phyloP scores from a whole-genome alignment of 2,329 filamentous ascomycete species.

The Trichoderma lentiforme region DNA sequence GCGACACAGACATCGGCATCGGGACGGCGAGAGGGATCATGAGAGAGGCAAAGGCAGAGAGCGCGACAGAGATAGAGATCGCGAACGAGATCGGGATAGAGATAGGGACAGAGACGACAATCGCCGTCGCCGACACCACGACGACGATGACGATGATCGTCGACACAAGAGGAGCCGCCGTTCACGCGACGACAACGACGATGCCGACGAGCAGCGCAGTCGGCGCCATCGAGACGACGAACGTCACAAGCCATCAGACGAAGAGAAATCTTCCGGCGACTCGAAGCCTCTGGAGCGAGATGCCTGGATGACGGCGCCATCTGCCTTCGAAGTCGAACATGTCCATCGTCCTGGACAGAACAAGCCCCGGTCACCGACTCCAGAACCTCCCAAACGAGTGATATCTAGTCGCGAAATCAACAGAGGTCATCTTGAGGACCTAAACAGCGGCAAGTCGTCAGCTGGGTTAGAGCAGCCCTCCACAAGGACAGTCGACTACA shows the following conservation, averaged over 20 bases:
- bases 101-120: slow-evolving; percentile 31
- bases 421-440: slow-evolving; percentile 52
- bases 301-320: slow-evolving; percentile 91
- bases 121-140: slow-evolving; percentile 34
- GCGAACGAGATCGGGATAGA: slow-evolving; percentile 25
- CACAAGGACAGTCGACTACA: slow-evolving; percentile 65
- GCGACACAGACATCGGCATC: slow-evolving; percentile 25
- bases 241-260: slow-evolving; percentile 44
- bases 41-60: slow-evolving; percentile 1
- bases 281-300: slow-evolving; percentile 61
- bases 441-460: slow-evolving; percentile 50
- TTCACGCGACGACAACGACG: slow-evolving; percentile 48
- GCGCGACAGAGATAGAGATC: slow-evolving; percentile 30
- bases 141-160: slow-evolving; percentile 47
- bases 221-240: slow-evolving; percentile 26
- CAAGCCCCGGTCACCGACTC: slow-evolving; percentile 51
- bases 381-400: slow-evolving; percentile 56
- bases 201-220: slow-evolving; percentile 37
- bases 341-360: slow-evolving; percentile 55
- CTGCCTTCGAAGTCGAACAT: slow-evolving; percentile 80
- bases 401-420: slow-evolving; percentile 83
- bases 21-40: slow-evolving; percentile 22
- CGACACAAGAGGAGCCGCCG: slow-evolving; percentile 60
- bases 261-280: slow-evolving; percentile 39
- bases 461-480: slow-evolving; percentile 35